These are phyloP conservation scores for Striga asiatica DNA, from an alignment of 257 asterid genomes.

Conservation along the genomic window DNA sequence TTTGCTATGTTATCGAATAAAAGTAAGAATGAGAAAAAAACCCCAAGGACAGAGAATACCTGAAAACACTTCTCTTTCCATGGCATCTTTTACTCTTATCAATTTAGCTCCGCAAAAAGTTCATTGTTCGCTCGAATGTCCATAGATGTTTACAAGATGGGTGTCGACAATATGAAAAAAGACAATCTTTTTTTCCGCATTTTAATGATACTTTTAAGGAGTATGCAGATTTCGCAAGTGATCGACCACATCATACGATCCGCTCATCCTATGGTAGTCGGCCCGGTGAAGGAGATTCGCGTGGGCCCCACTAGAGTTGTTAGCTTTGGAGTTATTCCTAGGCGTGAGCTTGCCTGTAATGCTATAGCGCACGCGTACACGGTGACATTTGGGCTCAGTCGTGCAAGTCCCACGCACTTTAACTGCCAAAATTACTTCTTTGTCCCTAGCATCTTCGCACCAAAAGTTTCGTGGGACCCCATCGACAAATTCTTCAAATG, in stretches of 20 bases:
- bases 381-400: slow-evolving; percentile 43
- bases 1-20: no score
- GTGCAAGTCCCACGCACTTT: slow-evolving; percentile 57
- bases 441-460: slow-evolving; percentile 94
- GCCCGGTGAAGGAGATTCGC: slow-evolving; percentile 64
- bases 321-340: slow-evolving; percentile 23
- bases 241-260: slow-evolving; percentile 58
- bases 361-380: slow-evolving; percentile 75
- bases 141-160: neutral
- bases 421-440: slow-evolving; percentile 61
- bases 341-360: slow-evolving; percentile 51
- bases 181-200: neutral
- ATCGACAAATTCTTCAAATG: slow-evolving; percentile 81
- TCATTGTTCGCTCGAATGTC: neutral
- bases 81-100: neutral
- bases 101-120: slow-evolving; percentile 3
- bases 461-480: slow-evolving; percentile 76
- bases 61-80: slow-evolving; percentile 29
- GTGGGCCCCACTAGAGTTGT: slow-evolving; percentile 19
- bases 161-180: neutral
- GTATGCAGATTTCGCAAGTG: slow-evolving; percentile 44
- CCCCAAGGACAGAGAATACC: slow-evolving; percentile 27
- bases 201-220: slow-evolving; percentile 32
- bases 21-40: no score
- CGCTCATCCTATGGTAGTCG: slow-evolving; percentile 42